Conservation (phyloP, 2,329 filamentous ascomycete species). For the Monosporascus sp. region DNA sequence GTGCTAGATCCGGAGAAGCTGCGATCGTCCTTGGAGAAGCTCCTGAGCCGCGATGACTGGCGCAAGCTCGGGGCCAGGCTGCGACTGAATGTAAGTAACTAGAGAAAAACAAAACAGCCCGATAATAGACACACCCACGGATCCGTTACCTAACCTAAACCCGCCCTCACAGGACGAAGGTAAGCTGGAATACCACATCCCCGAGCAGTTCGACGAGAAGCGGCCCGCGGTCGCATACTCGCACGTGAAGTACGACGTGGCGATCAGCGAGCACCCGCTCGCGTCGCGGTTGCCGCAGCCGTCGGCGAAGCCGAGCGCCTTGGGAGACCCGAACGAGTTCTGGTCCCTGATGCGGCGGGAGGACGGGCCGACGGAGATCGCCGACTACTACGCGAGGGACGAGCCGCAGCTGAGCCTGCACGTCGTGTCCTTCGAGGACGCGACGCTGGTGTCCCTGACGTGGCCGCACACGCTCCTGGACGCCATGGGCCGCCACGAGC, state of each 20-base stretch:
- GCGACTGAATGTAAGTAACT: neutral
- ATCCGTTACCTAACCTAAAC: neutral
- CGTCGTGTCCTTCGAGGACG: slow-evolving; percentile 42
- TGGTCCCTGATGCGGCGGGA: slow-evolving; percentile 16
- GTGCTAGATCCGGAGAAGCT: neutral
- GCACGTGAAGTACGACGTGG: slow-evolving; percentile 28
- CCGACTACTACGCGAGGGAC: slow-evolving; percentile 36
- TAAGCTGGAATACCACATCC: slow-evolving; percentile 37
- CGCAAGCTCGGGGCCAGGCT: neutral
- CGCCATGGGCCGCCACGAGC: slow-evolving; percentile 33
- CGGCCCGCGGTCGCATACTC: slow-evolving; percentile 37
- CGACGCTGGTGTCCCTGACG: slow-evolving; percentile 40
- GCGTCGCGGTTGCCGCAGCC: slow-evolving; percentile 30
- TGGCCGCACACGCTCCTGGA: slow-evolving; percentile 45
- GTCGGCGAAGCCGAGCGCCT: slow-evolving; percentile 22
- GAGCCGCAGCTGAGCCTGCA: slow-evolving; percentile 41
- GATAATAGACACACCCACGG: neutral
- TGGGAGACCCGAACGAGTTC: slow-evolving; percentile 21
- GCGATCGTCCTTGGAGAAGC: neutral
- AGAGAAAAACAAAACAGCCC: neutral
- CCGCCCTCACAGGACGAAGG: neutral
- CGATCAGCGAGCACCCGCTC: slow-evolving; percentile 35
- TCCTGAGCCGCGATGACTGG: neutral
- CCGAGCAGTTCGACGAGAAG: slow-evolving; percentile 28
- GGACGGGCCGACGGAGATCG: slow-evolving; percentile 23